Evolutionary conservation across 129 eudicot genomes (phyloP).

Genomic region (Lactuca sativa): DNA sequence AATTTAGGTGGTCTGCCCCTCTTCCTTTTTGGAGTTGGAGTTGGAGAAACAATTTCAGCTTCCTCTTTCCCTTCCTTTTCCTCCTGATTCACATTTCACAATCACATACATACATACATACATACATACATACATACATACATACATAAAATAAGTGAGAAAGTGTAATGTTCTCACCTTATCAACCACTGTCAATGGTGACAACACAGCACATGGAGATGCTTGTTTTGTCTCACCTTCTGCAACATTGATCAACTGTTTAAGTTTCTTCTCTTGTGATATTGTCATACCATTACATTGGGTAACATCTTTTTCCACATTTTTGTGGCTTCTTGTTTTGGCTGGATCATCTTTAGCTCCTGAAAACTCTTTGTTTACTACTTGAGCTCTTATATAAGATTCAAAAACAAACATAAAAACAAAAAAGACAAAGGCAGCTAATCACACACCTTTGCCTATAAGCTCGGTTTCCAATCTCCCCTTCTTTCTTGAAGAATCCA

Average conservation of each 20-base stretch:
- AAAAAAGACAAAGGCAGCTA: neutral
- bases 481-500: constrained; percentile 12
- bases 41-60: constrained; percentile 19
- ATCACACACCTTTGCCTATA: constrained; percentile 38
- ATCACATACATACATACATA: too few relatives aligned
- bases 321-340: constrained; percentile 24
- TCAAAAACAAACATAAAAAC: neutral
- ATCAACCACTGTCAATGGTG: constrained; percentile 15
- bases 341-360: constrained; percentile 28
- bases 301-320: neutral
- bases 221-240: neutral
- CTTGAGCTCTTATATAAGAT: neutral
- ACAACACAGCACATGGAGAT: neutral
- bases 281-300: constrained; percentile 24
- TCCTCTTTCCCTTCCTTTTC: constrained; percentile 22
- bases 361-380: constrained; percentile 19
- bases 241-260: constrained; percentile 3
- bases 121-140: too few relatives aligned
- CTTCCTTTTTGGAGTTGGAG: constrained; percentile 34
- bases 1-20: constrained; percentile 66
- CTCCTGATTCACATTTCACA: constrained; percentile 33
- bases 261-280: constrained; percentile 14
- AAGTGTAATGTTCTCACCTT: constrained; percentile 26
- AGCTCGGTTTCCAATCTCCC: constrained; percentile 33
- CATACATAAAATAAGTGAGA: too few relatives aligned